A percentile compares a stretch with the other conserved stretches of the same genome.
These are phyloP conservation scores for Penicillium macrosclerotiorum DNA, from an alignment of 495 filamentous ascomycete genomes.

Conservation along the genomic window DNA sequence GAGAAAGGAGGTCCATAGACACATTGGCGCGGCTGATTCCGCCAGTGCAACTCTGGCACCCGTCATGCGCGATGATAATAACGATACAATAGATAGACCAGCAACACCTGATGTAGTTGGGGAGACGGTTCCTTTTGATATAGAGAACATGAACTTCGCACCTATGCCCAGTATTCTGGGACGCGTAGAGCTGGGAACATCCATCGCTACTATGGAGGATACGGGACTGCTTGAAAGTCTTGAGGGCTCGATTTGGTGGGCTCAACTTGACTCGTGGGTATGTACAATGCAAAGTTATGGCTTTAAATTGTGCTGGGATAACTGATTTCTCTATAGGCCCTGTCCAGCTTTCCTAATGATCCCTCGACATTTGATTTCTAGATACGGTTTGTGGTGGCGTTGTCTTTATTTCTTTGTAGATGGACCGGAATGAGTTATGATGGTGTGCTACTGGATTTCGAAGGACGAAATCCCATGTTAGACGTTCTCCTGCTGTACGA, in stretches of 20 bases:
- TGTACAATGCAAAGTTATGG: too few relatives aligned
- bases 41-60: conserved; percentile 3
- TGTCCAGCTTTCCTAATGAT: conserved; percentile 26
- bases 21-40: conserved; percentile 25
- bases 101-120: background rate
- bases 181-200: conserved; percentile 14
- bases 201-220: conserved; percentile 25
- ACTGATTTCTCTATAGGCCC: conserved; percentile 16
- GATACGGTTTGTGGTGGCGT: background rate
- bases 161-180: conserved; percentile 13
- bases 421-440: too few relatives aligned
- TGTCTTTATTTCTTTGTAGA: too few relatives aligned
- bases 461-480: too few relatives aligned
- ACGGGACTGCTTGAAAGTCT: conserved; percentile 24
- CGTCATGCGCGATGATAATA: conserved; percentile 1
- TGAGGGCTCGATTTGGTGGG: conserved; percentile 31
- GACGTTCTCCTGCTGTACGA: too few relatives aligned
- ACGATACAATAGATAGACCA: conserved; percentile 1
- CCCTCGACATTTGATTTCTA: conserved; percentile 19
- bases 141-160: conserved; percentile 17
- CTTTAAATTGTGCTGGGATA: background rate
- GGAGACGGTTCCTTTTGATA: conserved; percentile 9
- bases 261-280: conserved; percentile 33
- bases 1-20: conserved; percentile 39
- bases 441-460: too few relatives aligned